Evolutionary conservation across 768 basidiomycete species (phyloP), one percentile per base, ranked within the genome.

Genomic region (Serpula lacrymans): DNA sequence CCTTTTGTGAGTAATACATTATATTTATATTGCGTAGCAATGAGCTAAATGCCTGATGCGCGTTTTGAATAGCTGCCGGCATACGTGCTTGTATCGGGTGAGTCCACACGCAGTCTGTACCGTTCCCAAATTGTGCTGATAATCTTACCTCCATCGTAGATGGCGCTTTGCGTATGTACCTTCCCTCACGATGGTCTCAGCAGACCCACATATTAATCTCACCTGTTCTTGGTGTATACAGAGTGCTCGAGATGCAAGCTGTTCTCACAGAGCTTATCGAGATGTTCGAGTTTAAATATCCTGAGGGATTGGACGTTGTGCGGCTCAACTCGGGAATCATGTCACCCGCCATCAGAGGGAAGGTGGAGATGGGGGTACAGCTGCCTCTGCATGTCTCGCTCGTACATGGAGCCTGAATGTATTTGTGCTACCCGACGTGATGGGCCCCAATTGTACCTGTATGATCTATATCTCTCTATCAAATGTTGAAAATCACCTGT

Each of bases 361-460:
- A 54, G 36, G 48, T 54, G 38, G 2, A 45, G 21, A 41, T 49
- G 28, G 61, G 63, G 7, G 37, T 57, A 2, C 59, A 60, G 46
- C 60, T 68, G 63, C 65, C 64, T n/a, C 44, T 69, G 12, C 46
- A 50, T 17, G 53, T 67, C 10, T 51, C 54, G n/a, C n/a, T n/a
- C n/a, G n/a, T n/a, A n/a, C n/a, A n/a, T n/a, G n/a, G n/a, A n/a
- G n/a, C n/a, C n/a, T n/a, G n/a, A n/a, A n/a, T n/a, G n/a, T n/a
- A n/a, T n/a, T n/a, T n/a, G n/a, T n/a, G n/a, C n/a, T n/a, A n/a
- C n/a, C n/a, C n/a, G n/a, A n/a, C n/a, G n/a, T n/a, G n/a, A n/a
- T n/a, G n/a, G n/a, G n/a, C n/a, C n/a, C n/a, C n/a, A n/a, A n/a
- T n/a, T n/a, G n/a, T n/a, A n/a, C n/a, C n/a, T n/a, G n/a, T n/a